Evolutionary conservation across 2,329 filamentous ascomycete genomes (phyloP).

Genomic region (Polytolypa hystricis): DNA sequence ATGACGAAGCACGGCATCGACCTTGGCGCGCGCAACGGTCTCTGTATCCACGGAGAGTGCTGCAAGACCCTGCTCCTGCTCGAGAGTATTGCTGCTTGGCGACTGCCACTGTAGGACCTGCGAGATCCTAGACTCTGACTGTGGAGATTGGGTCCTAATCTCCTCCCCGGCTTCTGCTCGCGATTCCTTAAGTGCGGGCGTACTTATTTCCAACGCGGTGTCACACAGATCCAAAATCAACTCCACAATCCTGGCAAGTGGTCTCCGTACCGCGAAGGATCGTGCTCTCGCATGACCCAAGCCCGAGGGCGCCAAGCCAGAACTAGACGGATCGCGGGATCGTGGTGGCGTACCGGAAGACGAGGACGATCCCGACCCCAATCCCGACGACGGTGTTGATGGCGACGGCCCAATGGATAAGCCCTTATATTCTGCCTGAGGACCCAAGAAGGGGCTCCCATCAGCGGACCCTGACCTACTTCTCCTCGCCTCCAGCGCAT

Average conservation of each 20-base stretch:
- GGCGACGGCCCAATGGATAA: constrained; percentile 65
- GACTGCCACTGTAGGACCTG: constrained; percentile 97
- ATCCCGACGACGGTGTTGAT: constrained; percentile 60
- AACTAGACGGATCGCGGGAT: constrained; percentile 55
- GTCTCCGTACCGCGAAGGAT: constrained; percentile 83
- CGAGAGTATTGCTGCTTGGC: constrained; percentile 77
- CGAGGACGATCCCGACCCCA: constrained; percentile 58
- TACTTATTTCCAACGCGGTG: constrained; percentile 88
- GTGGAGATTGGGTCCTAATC: constrained; percentile 84
- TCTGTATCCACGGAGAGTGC: constrained; percentile 85
- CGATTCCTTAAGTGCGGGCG: constrained; percentile 81
- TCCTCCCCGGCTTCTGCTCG: constrained; percentile 55
- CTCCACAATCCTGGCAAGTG: constrained; percentile 87
- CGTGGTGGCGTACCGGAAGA: constrained; percentile 55
- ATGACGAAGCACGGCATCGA: constrained; percentile 85
- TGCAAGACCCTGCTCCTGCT: constrained; percentile 84
- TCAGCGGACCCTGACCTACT: constrained; percentile 38
- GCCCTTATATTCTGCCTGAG: constrained; percentile 75
- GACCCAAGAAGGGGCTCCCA: constrained; percentile 38
- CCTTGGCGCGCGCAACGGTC: constrained; percentile 70
- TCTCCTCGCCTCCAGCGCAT: constrained; percentile 64
- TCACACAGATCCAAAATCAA: constrained; percentile 90
- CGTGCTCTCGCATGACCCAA: constrained; percentile 70
- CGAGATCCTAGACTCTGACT: constrained; percentile 87
- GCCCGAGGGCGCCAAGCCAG: too few species aligned